Evolutionary conservation across 2,329 filamentous ascomycete genomes (phyloP), one percentile per base, ranked within the genome.

Genomic region (Cladophialophora immunda): DNA sequence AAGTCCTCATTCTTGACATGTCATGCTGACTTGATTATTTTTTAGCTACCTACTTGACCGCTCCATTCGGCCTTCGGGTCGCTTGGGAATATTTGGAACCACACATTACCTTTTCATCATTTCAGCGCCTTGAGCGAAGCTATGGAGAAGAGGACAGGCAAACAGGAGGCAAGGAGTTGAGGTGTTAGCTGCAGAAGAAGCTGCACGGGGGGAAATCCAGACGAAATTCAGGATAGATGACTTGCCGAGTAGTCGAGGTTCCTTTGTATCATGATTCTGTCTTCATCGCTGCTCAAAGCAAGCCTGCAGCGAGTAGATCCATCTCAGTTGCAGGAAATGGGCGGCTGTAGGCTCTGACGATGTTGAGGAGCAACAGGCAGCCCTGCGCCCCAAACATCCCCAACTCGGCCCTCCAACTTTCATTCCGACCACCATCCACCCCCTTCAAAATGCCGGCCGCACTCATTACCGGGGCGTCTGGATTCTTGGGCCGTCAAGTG

Each of bases 391-490:
- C 27, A 13, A 32, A 34, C 6, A 36, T 13, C 64, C 61, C 62
- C 47, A 56, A 56, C 29, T 54, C 19, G 11, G n/a, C 22, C 56
- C n/a, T 58, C 32, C 11, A 60, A 47, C 7, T 30, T n/a, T 29
- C 55, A 56, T 47, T 32, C 30, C 22, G 22, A 19, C 30, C 41
- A 38, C 36, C 27, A 22, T 34, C 52, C 13, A 13, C 19, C 50
- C 56, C 55, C 55, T 36, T 17, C 32, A 73, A 22, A 30, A 82
- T 80, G 75, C 66, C 74, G 36, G 60, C 85, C 66, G 92, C 87
- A 9, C 83, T 97, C 29, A 82, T 97, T 63, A 97, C 93, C 6
- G 93, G 93, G 65, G 93, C 92, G 41, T 94, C 91, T 22, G 93
- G 93, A 62, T 85, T 97, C 11, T 85, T 97, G 1, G 93, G 94